Evolutionary conservation across 345 rosid species (phyloP).

Genomic region (Brassica juncea): DNA sequence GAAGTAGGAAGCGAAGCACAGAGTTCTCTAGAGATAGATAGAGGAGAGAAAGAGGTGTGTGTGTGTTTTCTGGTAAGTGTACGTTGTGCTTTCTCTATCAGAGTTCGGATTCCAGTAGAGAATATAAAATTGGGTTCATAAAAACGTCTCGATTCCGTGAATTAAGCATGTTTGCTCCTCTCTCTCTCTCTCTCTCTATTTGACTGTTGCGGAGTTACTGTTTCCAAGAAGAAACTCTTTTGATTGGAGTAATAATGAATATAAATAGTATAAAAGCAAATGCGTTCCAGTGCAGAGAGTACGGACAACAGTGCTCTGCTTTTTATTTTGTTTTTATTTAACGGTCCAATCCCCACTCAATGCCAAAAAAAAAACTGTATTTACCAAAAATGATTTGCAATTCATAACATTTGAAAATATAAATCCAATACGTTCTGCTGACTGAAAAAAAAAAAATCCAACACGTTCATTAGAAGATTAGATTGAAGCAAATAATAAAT

Average conservation of each 20-base stretch:
- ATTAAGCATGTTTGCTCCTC: constrained; percentile 34
- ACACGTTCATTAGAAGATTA: too few relatives aligned
- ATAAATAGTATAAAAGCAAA: background rate
- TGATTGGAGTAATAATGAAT: background rate
- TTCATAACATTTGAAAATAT: background rate
- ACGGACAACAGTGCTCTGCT: constrained; percentile 29
- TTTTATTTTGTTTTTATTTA: constrained; percentile 26
- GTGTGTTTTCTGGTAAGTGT: background rate
- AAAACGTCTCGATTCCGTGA: constrained; percentile 43
- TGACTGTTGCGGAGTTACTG: constrained; percentile 37
- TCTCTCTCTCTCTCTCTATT: constrained; percentile 22
- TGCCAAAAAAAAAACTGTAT: background rate
- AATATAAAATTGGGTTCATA: constrained; percentile 28
- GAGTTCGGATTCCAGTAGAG: constrained; percentile 39
- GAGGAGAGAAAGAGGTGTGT: background rate
- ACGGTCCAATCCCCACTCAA: constrained; percentile 37
- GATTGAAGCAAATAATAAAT: too few relatives aligned
- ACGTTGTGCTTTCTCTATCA: constrained; percentile 29
- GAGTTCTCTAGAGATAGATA: constrained; percentile 9
- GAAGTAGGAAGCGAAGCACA: constrained; percentile 4
- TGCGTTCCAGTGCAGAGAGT: constrained; percentile 34
- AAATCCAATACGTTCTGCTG: background rate
- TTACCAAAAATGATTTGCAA: background rate
- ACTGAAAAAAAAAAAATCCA: too few relatives aligned
- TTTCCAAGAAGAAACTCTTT: constrained; percentile 26